A percentile compares a stretch with the other conserved stretches of the same genome.
Evolutionary conservation across 345 rosid species (phyloP).

Genomic region (Rhodomyrtus tomentosa): DNA sequence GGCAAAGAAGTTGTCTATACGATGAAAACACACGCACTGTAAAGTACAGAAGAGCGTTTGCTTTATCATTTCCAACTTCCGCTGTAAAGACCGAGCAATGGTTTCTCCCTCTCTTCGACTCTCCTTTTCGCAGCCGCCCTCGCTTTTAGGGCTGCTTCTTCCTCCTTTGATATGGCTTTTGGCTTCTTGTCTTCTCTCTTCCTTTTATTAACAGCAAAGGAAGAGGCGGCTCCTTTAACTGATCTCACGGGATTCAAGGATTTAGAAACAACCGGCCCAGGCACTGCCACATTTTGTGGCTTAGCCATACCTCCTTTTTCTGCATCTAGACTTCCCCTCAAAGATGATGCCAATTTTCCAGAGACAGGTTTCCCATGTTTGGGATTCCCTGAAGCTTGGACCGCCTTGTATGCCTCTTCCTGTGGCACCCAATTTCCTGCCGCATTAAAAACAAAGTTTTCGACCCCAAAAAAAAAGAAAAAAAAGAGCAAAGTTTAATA

Average conservation of each 20-base stretch:
- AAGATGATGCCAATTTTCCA: constrained; percentile 21
- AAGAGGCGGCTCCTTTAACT: constrained; percentile 59
- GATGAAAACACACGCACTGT: constrained; percentile 4
- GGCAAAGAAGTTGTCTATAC: neutral
- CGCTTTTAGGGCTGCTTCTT: constrained; percentile 73
- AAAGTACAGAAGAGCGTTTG: neutral
- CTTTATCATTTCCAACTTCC: neutral
- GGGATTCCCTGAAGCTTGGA: constrained; percentile 20
- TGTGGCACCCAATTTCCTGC: constrained; percentile 86
- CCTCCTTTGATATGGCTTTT: constrained; percentile 60
- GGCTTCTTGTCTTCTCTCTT: constrained; percentile 58
- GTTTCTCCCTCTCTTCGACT: constrained; percentile 83
- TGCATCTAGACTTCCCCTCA: constrained; percentile 14
- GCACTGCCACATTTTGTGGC: constrained; percentile 25
- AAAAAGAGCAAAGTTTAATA: constrained; percentile 5
- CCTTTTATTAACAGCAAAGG: constrained; percentile 52
- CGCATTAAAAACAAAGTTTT: too few species aligned
- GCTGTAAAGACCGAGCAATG: constrained; percentile 80
- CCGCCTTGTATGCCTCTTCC: constrained; percentile 65
- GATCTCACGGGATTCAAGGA: constrained; percentile 53
- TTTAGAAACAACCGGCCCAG: constrained; percentile 55
- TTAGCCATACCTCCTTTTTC: constrained; percentile 18
- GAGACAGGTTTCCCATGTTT: constrained; percentile 23
- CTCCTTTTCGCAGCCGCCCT: constrained; percentile 95
- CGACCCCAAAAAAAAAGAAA: too few species aligned